Conservation (phyloP, 805 yeast genomes). For the Pichia heedii region DNA sequence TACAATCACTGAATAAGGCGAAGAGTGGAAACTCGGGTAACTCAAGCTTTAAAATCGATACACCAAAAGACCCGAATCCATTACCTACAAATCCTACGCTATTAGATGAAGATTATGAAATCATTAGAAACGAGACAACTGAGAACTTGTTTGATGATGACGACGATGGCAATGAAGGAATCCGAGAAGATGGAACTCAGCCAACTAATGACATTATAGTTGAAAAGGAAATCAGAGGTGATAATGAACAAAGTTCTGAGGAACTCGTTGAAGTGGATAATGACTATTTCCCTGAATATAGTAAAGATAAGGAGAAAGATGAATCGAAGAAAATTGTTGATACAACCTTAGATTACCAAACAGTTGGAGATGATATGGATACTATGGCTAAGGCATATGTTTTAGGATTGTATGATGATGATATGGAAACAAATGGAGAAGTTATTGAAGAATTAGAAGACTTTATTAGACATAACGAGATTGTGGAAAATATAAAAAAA, state of each 20-base stretch:
- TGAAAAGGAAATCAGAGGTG: background rate
- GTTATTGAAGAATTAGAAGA: constrained; percentile 46
- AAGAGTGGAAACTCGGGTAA: background rate
- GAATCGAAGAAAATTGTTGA: constrained; percentile 15
- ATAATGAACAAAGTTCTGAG: background rate
- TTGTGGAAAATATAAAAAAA: constrained; percentile 31
- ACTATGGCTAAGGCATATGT: constrained; percentile 54
- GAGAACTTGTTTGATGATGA: constrained; percentile 17
- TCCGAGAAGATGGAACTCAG: constrained; percentile 4
- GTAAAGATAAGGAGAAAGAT: background rate
- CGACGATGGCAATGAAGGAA: constrained; percentile 9
- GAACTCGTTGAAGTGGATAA: background rate
- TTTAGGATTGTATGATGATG: constrained; percentile 55
- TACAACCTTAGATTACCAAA: constrained; percentile 32
- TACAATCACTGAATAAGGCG: constrained; percentile 11
- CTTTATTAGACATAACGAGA: constrained; percentile 41
- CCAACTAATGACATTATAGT: background rate
- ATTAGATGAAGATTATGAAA: constrained; percentile 18
- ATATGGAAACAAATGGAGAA: constrained; percentile 45
- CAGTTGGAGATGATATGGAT: constrained; percentile 39
- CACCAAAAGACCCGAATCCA: constrained; percentile 18
- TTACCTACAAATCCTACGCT: constrained; percentile 8
- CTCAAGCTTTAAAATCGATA: constrained; percentile 7
- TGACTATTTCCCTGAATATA: constrained; percentile 8
- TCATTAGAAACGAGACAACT: constrained; percentile 12